A percentile compares a stretch with the other conserved stretches of the same genome.
phyloP scores from a whole-genome alignment of 2,329 filamentous ascomycete genomes.

The Juglanconis oblonga region DNA sequence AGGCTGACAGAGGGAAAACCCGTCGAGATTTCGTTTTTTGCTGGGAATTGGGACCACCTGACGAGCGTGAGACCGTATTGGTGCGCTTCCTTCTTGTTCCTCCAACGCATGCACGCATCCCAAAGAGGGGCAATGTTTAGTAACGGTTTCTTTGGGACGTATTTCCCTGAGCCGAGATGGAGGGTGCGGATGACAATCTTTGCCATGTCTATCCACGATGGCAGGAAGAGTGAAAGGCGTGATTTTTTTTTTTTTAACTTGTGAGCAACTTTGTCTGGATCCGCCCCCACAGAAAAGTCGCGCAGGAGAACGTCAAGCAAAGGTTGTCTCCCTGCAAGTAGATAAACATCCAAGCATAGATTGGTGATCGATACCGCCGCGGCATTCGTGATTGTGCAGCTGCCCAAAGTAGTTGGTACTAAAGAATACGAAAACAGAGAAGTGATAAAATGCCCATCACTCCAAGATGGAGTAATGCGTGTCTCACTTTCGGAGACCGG shows the following conservation, averaged over 20 bases:
- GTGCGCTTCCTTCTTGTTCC: slow-evolving; percentile 11
- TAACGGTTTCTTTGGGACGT: neutral
- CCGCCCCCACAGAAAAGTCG: neutral
- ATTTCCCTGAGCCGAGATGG: slow-evolving; percentile 7
- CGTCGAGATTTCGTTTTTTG: neutral
- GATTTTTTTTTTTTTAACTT: neutral
- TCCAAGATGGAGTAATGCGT: too few species aligned
- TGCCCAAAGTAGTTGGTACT: neutral
- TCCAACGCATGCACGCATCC: slow-evolving; percentile 11
- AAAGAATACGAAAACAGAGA: neutral
- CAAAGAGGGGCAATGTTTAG: slow-evolving; percentile 11
- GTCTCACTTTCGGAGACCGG: neutral
- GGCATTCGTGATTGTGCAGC: neutral
- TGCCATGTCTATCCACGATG: neutral
- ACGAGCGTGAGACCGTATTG: slow-evolving; percentile 9
- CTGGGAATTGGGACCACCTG: neutral
- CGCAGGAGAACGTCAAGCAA: neutral
- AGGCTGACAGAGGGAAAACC: slow-evolving; percentile 1
- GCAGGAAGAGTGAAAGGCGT: neutral
- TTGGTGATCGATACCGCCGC: neutral
- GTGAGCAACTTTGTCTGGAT: too few species aligned
- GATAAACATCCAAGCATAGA: neutral
- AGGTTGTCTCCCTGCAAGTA: neutral
- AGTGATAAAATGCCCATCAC: neutral
- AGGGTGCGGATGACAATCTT: neutral